Base-by-base conservation (phyloP, 768 basidiomycete genomes). In the Kwoniella dejecticola region DNA sequence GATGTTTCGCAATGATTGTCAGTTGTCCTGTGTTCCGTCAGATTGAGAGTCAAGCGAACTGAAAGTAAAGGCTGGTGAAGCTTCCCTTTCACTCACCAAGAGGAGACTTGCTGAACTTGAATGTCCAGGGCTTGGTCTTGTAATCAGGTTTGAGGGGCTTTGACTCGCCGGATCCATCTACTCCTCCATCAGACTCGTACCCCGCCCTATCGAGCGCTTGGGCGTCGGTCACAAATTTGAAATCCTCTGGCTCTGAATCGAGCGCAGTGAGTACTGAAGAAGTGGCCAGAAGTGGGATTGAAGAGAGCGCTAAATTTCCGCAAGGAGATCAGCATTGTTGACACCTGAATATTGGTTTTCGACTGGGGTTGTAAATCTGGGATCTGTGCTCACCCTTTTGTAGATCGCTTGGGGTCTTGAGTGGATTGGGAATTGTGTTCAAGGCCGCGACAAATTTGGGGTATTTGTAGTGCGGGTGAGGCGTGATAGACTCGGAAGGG, bases 381-480 rank as follows among this genome's bases (percentile, higher is more conserved):
- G 13, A 8, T 13, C 17, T 15, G 5, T n/a, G 69, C 75, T 47
- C 15, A 78, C 77, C 70, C 44, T 71, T 72, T 56, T 77, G 75
- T 23, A 78, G 52, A 58, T 78, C 77, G 30, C 70, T 54, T 8
- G 75, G 70, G 15, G 74, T 61, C 41, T 75, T 75, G 64, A 78
- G 64, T 6, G 68, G 67, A 4, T 57, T 54, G 4, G 73, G 70
- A 19, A 78, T 40, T 13, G 55, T 66, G n/a, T 60, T 60, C 21
- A 67, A 40, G 24, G 70, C 75, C 27, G 69, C 69, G 6, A 72
- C 57, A 50, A 80, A 73, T 36, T 73, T 72, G 11, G 79, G 79
- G 67, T 75, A 80, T 31, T 77, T 78, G 54, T 74, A 72, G 27
- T 53, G 60, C 6, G 79, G 79, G 60, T 80, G 78, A 12, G 78